Base-by-base conservation (phyloP, 2,329 filamentous ascomycete genomes). In the Aureobasidium sp. region DNA sequence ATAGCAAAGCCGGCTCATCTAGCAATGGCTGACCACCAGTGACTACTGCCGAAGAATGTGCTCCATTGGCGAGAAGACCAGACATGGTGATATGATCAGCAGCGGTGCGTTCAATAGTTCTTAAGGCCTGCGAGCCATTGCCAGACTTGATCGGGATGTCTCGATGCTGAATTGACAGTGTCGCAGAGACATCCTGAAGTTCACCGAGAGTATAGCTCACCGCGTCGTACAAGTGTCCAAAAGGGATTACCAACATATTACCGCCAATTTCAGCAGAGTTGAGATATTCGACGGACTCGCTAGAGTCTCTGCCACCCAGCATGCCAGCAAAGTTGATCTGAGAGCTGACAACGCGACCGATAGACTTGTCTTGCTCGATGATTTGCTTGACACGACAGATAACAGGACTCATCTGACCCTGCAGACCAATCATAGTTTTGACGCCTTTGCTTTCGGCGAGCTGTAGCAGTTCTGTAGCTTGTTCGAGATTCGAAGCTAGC, bases 21-120 rank as follows among this genome's bases (percentile, higher is more conserved):
- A 81, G 81, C 71, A 88, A 87, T 0, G 82, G 79, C 20, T 81
- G 78, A 0, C 86, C 86, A 18, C 81, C 80, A 4, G 83, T 81
- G 68, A 84, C 80, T 6, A 80, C 80, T n/a, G 82, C 68, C 0
- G 79, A 78, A 0, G 87, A 70, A 0, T 80, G 79, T 0, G 85
- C 83, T 9, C 76, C 77, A 0, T 76, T 69, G 0, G 71, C 61
- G 7, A 87, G 71, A 0, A 70, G 76, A 15, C 82, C 83, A 33
- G 82, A 76, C 0, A 80, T 63, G 16, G 74, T 71, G 36, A 86
- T 27, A 36, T 79, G 74, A 67, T 88, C 85, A 0, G 84, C 84
- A 2, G 85, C 80, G 25, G 83, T 74, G 1, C 81, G 82, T 0
- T 67, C 69, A 23, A 78, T 70, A 0, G 74, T 78, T 5, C 77